Conservation (phyloP, 441 rosid species). For the Populus hybrid region DNA sequence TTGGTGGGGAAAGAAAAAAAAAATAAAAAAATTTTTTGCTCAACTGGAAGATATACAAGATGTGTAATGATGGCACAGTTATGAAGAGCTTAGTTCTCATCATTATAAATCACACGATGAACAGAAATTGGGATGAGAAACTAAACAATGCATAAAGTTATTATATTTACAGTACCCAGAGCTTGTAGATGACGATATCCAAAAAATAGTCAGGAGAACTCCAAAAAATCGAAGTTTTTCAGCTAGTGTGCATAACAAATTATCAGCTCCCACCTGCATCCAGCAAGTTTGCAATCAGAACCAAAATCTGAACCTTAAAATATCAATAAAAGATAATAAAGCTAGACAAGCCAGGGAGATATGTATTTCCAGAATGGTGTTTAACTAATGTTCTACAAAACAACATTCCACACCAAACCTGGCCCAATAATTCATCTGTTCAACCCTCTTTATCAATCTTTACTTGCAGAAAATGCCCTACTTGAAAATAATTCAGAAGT, state of each 20-base stretch:
- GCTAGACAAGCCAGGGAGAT: background rate
- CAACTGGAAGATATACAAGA: slow-evolving; percentile 19
- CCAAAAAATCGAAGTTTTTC: slow-evolving; percentile 2
- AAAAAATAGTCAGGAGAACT: background rate
- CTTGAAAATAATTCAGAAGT: background rate
- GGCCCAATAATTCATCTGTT: background rate
- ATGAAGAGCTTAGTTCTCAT: slow-evolving; percentile 22
- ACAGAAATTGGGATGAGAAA: slow-evolving; percentile 27
- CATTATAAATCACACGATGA: slow-evolving; percentile 3
- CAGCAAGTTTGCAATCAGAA: slow-evolving; percentile 1
- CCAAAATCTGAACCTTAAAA: background rate
- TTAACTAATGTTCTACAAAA: background rate
- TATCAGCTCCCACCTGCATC: slow-evolving; percentile 33
- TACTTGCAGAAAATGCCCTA: background rate
- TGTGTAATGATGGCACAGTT: slow-evolving; percentile 19
- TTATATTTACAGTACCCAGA: slow-evolving; percentile 18
- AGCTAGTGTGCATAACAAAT: background rate
- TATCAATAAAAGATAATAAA: background rate
- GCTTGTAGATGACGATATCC: background rate
- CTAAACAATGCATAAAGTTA: slow-evolving; percentile 10
- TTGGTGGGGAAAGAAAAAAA: background rate
- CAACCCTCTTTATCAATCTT: background rate
- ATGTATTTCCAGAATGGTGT: background rate
- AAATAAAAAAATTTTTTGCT: background rate
- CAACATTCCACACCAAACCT: background rate